Conservation (phyloP, 2,329 filamentous ascomycete species). For the Diaporthe amygdali region DNA sequence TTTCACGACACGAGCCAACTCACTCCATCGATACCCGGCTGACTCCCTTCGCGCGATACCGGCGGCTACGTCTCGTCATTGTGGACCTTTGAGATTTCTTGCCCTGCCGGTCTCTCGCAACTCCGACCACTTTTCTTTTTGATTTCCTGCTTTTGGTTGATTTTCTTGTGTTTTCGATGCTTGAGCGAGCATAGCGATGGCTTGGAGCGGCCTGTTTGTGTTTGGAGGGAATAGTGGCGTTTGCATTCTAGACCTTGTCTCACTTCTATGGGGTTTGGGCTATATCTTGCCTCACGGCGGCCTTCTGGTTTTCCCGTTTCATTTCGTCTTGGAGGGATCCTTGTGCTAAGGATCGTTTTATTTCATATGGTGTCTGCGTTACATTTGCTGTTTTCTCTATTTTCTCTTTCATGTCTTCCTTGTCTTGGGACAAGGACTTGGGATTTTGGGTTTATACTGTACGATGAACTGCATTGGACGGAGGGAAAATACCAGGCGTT, state of each 20-base stretch:
- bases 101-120: conserved; percentile 14
- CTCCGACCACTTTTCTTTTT: neutral
- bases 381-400: neutral
- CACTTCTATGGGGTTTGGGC: conserved; percentile 14
- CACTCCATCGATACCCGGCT: neutral
- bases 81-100: neutral
- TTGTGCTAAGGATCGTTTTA: neutral
- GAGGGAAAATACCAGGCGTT: conserved; percentile 41
- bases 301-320: conserved; percentile 5
- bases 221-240: conserved; percentile 14
- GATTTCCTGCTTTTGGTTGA: conserved; percentile 4
- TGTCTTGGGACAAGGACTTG: neutral
- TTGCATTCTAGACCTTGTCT: conserved; percentile 18
- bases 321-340: neutral
- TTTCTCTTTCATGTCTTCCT: neutral
- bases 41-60: neutral
- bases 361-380: neutral
- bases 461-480: conserved; percentile 19
- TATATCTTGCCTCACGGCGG: conserved; percentile 26
- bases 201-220: neutral
- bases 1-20: conserved; percentile 1
- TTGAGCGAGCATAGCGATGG: conserved; percentile 25
- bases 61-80: conserved; percentile 8
- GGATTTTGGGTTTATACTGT: neutral
- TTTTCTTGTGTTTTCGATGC: conserved; percentile 16